Evolutionary conservation across 1,284 basidiomycete species (phyloP).

Genomic region (Volvariella surrecta): DNA sequence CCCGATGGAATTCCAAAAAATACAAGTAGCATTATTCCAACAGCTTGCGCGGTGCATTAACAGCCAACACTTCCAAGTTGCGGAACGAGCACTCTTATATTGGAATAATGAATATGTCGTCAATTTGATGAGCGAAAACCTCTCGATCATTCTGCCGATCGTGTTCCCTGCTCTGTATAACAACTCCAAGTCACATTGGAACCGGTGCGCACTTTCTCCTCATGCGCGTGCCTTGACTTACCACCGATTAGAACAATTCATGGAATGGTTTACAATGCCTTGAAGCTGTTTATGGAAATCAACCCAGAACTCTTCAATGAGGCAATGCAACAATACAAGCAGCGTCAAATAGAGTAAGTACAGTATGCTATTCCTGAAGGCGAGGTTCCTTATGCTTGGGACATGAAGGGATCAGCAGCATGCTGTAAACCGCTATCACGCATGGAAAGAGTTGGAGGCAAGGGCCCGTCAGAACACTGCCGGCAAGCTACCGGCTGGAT

Average conservation of each 20-base stretch:
- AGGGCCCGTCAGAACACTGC: conserved; percentile 66
- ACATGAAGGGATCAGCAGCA: conserved; percentile 71
- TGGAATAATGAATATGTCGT: conserved; percentile 99
- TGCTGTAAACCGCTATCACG: conserved; percentile 70
- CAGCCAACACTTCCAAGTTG: conserved; percentile 99
- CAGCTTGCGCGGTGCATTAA: conserved; percentile 97
- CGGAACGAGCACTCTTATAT: conserved; percentile 88
- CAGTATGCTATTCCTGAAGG: conserved; percentile 2
- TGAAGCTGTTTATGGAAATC: conserved; percentile 99
- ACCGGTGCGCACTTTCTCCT: conserved; percentile 50
- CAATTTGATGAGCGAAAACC: conserved; percentile 97
- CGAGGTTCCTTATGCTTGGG: conserved; percentile 9
- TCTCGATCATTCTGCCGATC: conserved; percentile 85
- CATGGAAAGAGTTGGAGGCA: conserved; percentile 77
- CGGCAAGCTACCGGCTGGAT: conserved; percentile 58
- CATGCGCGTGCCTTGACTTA: conserved; percentile 10
- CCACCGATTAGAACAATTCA: conserved; percentile 80
- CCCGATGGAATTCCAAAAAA: conserved; percentile 94
- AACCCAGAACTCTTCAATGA: conserved; percentile 95
- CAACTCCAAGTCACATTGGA: conserved; percentile 98
- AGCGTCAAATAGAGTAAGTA: conserved; percentile 75
- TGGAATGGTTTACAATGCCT: conserved; percentile 97
- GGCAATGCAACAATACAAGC: conserved; percentile 91
- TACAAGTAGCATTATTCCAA: conserved; percentile 89
- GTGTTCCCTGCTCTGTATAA: conserved; percentile 98